Percentiles rank a stretch among this genome's conserved stretches.
Evolutionary conservation across 1,139 yeast genomes (phyloP).

Genomic region (Entelexis paramagnoliae): DNA sequence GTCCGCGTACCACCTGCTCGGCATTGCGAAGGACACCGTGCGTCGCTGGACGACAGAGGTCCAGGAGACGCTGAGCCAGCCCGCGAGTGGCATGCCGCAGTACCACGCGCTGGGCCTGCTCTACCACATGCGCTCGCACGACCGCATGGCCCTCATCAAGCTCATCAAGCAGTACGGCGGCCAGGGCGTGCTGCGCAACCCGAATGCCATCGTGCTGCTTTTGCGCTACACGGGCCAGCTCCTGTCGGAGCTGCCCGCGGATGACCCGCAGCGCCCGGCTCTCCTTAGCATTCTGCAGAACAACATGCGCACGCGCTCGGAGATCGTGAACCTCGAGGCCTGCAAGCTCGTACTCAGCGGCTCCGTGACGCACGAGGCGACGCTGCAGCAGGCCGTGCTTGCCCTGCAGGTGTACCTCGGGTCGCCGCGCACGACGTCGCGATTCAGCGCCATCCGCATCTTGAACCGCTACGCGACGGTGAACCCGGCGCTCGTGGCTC

Average conservation of each 20-base stretch:
- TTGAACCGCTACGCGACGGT: constrained; percentile 74
- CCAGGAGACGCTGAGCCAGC: constrained; percentile 56
- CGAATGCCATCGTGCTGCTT: constrained; percentile 69
- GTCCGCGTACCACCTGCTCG: constrained; percentile 79
- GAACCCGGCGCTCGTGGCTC: constrained; percentile 60
- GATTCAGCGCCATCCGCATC: constrained; percentile 88
- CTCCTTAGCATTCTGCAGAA: constrained; percentile 55
- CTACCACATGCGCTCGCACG: constrained; percentile 80
- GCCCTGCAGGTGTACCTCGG: constrained; percentile 66
- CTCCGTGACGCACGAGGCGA: constrained; percentile 47
- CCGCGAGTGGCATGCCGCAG: constrained; percentile 42
- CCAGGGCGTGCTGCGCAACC: constrained; percentile 38
- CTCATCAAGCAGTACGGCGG: constrained; percentile 68
- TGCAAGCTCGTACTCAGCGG: constrained; percentile 66
- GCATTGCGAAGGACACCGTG: constrained; percentile 83
- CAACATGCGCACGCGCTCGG: constrained; percentile 73
- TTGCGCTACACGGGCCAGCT: constrained; percentile 72
- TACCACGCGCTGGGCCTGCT: constrained; percentile 91
- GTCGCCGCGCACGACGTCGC: constrained; percentile 83
- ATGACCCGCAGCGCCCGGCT: constrained; percentile 27
- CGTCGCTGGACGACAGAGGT: constrained; percentile 90
- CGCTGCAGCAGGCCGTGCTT: constrained; percentile 40
- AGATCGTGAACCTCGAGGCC: constrained; percentile 90
- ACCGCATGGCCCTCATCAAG: constrained; percentile 87
- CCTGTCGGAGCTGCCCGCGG: constrained; percentile 44